A percentile compares a stretch with the other conserved stretches of the same genome.
phyloP scores from a whole-genome alignment of 768 basidiomycete species.

The Leccinellum albellum region DNA sequence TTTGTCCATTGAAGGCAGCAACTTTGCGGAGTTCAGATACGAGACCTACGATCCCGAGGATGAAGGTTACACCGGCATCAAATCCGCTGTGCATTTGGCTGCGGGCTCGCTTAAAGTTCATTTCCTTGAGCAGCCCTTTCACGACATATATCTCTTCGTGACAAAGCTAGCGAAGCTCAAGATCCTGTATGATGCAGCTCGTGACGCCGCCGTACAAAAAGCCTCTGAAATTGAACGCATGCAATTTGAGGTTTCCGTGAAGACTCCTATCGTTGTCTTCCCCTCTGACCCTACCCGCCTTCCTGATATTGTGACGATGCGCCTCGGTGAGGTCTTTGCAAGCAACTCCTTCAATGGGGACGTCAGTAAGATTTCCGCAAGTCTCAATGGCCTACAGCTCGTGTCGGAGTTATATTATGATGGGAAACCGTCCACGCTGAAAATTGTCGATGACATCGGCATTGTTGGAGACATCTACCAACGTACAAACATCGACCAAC shows the following conservation, averaged over 20 bases:
- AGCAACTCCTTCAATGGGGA: constrained; percentile 63
- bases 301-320: constrained; percentile 69
- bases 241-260: constrained; percentile 87
- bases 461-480: constrained; percentile 69
- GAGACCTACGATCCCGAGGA: constrained; percentile 81
- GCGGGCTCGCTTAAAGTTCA: constrained; percentile 89
- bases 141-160: constrained; percentile 78
- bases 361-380: constrained; percentile 63
- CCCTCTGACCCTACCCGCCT: constrained; percentile 64
- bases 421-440: constrained; percentile 52
- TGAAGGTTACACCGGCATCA: constrained; percentile 70
- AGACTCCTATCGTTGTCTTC: constrained; percentile 88
- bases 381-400: constrained; percentile 79
- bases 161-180: constrained; percentile 87
- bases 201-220: constrained; percentile 85
- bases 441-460: constrained; percentile 90
- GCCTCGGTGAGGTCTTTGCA: constrained; percentile 86
- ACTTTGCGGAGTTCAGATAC: constrained; percentile 92
- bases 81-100: constrained; percentile 74
- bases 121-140: constrained; percentile 89
- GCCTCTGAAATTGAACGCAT: constrained; percentile 93
- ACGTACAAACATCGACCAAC: constrained; percentile 49
- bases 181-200: constrained; percentile 90
- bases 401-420: constrained; percentile 61
- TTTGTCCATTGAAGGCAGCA: constrained; percentile 88